Percentiles rank a stretch among this genome's conserved stretches.
Conservation (phyloP, 345 rosid species). For the Triadica sebifera region DNA sequence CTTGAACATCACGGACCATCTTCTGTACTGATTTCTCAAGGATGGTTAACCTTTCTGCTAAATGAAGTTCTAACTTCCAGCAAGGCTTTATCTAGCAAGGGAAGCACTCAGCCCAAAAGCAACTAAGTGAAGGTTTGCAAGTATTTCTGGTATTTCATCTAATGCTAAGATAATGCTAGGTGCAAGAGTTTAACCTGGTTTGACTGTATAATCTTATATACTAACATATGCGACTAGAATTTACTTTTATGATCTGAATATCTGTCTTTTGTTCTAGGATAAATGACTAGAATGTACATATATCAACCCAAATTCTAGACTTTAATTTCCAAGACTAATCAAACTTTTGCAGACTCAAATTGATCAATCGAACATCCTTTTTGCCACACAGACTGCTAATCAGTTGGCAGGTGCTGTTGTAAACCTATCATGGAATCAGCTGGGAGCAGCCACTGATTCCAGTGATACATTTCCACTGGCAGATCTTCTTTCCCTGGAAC, state of each 20-base stretch:
- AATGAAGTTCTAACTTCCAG: constrained; percentile 55
- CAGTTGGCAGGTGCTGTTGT: constrained; percentile 82
- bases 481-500: constrained; percentile 88
- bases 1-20: constrained; percentile 77
- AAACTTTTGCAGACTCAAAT: constrained; percentile 60
- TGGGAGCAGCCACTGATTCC: constrained; percentile 44
- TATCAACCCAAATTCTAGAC: neutral
- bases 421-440: constrained; percentile 66
- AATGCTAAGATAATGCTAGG: constrained; percentile 16
- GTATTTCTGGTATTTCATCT: constrained; percentile 10
- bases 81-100: constrained; percentile 56
- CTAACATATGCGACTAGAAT: neutral
- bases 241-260: neutral
- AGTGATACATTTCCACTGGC: constrained; percentile 55
- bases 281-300: constrained; percentile 9
- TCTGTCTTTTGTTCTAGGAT: neutral
- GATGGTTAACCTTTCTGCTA: constrained; percentile 81
- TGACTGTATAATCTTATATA: neutral
- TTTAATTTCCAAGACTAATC: constrained; percentile 15
- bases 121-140: constrained; percentile 64
- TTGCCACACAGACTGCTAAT: constrained; percentile 62
- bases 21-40: constrained; percentile 84
- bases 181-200: constrained; percentile 9
- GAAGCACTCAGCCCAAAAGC: constrained; percentile 50
- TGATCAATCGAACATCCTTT: constrained; percentile 65